Percentiles rank a stretch among this genome's conserved stretches.
These are phyloP conservation scores for Trametes versicolor DNA, from an alignment of 1,284 basidiomycete genomes.

Conservation along the genomic window DNA sequence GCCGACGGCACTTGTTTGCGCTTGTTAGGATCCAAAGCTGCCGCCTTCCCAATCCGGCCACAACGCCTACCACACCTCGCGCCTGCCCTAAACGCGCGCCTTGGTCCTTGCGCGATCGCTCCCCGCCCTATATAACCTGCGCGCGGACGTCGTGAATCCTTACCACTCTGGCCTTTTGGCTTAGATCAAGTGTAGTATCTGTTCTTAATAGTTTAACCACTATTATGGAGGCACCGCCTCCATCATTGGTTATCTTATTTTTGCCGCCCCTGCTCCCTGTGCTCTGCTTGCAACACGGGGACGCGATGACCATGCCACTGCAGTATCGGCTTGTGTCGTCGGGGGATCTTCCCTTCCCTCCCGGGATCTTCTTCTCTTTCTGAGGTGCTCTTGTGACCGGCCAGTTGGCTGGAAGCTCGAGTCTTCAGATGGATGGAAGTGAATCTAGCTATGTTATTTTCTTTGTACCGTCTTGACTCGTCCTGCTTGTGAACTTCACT, in stretches of 20 bases:
- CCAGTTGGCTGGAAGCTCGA: constrained; percentile 18
- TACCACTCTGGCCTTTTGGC: constrained; percentile 94
- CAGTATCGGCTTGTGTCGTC: constrained; percentile 28
- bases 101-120: neutral
- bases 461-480: too few species aligned
- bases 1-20: constrained; percentile 1
- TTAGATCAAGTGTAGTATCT: constrained; percentile 98
- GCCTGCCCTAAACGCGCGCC: neutral
- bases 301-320: constrained; percentile 29
- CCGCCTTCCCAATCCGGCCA: constrained; percentile 8
- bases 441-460: too few species aligned
- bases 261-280: constrained; percentile 26
- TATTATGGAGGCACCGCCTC: constrained; percentile 58
- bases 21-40: constrained; percentile 10
- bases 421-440: constrained; percentile 12
- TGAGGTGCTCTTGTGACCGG: constrained; percentile 19
- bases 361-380: constrained; percentile 21
- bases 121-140: constrained; percentile 8
- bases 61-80: neutral
- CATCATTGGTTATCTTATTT: constrained; percentile 40
- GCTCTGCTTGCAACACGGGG: constrained; percentile 30
- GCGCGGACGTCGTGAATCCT: constrained; percentile 21
- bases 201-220: constrained; percentile 87
- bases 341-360: constrained; percentile 12
- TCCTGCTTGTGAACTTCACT: too few species aligned